phyloP scores from a whole-genome alignment of 2,329 filamentous ascomycete genomes.

The Achaetomium macrosporum region DNA sequence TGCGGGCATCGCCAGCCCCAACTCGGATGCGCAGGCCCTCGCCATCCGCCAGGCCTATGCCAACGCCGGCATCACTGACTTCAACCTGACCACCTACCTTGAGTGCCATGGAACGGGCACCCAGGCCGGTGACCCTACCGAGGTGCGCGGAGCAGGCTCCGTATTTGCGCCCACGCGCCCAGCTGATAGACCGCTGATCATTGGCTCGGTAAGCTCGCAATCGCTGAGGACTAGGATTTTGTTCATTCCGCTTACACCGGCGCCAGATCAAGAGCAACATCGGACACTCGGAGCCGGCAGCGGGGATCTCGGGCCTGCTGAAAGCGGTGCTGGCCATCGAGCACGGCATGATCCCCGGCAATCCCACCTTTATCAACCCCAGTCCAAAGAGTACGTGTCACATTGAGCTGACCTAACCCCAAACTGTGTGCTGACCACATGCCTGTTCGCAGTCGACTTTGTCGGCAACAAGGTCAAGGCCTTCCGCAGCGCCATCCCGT shows the following conservation, averaged over 20 bases:
- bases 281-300: conserved; percentile 28
- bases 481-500: conserved; percentile 15
- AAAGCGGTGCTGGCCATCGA: conserved; percentile 31
- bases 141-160: conserved; percentile 29
- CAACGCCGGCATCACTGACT: conserved; percentile 20
- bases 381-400: conserved; percentile 14
- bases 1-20: conserved; percentile 39
- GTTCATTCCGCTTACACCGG: no score
- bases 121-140: conserved; percentile 34
- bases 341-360: conserved; percentile 27
- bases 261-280: conserved; percentile 28
- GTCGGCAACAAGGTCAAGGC: conserved; percentile 15
- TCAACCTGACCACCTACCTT: conserved; percentile 23
- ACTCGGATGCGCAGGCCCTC: conserved; percentile 26
- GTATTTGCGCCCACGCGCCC: conserved; percentile 23
- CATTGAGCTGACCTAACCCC: no score
- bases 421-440: no score
- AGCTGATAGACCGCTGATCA: conserved; percentile 15
- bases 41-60: conserved; percentile 32
- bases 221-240: no score
- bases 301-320: conserved; percentile 26
- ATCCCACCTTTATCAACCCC: conserved; percentile 21
- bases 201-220: conserved; percentile 20
- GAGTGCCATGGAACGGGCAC: conserved; percentile 41
- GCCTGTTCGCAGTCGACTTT: conserved; percentile 1